Percentiles rank a stretch among this genome's conserved stretches.
Conservation (phyloP, 805 yeast species). For the Yamadazyma sp. region DNA sequence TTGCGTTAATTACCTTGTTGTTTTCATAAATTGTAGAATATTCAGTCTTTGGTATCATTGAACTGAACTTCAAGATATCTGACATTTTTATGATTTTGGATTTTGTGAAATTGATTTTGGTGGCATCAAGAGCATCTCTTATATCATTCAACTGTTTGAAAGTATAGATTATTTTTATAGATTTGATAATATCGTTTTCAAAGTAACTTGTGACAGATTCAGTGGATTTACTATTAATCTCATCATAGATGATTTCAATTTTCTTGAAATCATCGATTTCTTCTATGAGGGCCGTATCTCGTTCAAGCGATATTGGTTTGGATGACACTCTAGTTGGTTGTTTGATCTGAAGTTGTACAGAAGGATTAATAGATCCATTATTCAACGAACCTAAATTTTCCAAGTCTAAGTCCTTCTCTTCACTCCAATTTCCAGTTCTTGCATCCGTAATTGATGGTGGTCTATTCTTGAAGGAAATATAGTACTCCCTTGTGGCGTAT, state of each 20-base stretch:
- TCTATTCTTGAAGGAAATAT: slow-evolving; percentile 9
- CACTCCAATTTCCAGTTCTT: slow-evolving; percentile 6
- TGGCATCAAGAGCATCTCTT: slow-evolving; percentile 2
- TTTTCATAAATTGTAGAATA: slow-evolving; percentile 3
- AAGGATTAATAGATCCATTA: too few relatives aligned
- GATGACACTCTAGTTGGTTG: too few relatives aligned
- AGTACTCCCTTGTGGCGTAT: slow-evolving; percentile 25
- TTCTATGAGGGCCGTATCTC: not conserved
- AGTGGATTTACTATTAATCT: slow-evolving; percentile 9
- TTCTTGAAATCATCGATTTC: slow-evolving; percentile 9
- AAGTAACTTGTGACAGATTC: not conserved
- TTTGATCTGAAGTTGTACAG: too few relatives aligned
- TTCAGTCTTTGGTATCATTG: slow-evolving; percentile 7
- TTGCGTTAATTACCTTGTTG: slow-evolving; percentile 10
- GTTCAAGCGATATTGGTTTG: not conserved
- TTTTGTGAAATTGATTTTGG: not conserved
- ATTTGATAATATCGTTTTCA: not conserved
- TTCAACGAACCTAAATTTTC: slow-evolving; percentile 9
- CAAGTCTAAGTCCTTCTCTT: slow-evolving; percentile 5
- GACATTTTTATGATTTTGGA: slow-evolving; percentile 8
- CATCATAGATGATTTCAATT: slow-evolving; percentile 12
- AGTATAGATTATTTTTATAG: not conserved
- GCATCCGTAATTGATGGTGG: slow-evolving; percentile 7
- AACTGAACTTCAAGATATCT: slow-evolving; percentile 6
- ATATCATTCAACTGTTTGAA: slow-evolving; percentile 6